These are phyloP conservation scores for Plantago ovata DNA, from an alignment of 257 asterid genomes.

Conservation along the genomic window DNA sequence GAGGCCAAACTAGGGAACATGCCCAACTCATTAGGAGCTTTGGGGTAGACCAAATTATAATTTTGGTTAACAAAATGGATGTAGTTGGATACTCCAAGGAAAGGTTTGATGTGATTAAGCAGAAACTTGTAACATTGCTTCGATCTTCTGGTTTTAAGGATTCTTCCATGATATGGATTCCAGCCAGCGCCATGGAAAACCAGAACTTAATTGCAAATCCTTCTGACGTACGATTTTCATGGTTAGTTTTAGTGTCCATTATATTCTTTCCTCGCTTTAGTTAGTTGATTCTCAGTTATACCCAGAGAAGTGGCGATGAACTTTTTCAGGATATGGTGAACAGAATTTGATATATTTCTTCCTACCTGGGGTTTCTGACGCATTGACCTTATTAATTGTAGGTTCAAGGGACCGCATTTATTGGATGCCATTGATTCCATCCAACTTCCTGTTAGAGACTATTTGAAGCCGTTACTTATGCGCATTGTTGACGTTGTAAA, in stretches of 20 bases:
- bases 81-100: constrained; percentile 74
- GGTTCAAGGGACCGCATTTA: constrained; percentile 78
- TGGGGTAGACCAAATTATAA: constrained; percentile 87
- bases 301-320: background rate
- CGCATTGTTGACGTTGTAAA: constrained; percentile 83
- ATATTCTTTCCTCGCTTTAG: background rate
- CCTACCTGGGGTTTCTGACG: background rate
- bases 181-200: constrained; percentile 88
- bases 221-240: constrained; percentile 57
- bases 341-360: too few species aligned
- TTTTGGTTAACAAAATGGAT: constrained; percentile 95
- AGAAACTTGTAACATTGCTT: constrained; percentile 72
- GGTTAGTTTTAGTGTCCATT: constrained; percentile 48
- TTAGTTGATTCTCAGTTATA: constrained; percentile 1
- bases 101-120: constrained; percentile 71
- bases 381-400: constrained; percentile 27
- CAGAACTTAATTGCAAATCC: constrained; percentile 72
- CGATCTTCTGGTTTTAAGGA: constrained; percentile 82
- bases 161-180: constrained; percentile 75
- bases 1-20: constrained; percentile 97
- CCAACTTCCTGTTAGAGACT: constrained; percentile 79
- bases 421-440: constrained; percentile 91
- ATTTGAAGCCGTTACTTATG: constrained; percentile 66
- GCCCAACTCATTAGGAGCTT: constrained; percentile 89
- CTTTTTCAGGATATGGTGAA: background rate